Percentiles rank a stretch among this genome's conserved stretches.
phyloP scores from a whole-genome alignment of 305 asterid species.

The Rubia balearica region DNA sequence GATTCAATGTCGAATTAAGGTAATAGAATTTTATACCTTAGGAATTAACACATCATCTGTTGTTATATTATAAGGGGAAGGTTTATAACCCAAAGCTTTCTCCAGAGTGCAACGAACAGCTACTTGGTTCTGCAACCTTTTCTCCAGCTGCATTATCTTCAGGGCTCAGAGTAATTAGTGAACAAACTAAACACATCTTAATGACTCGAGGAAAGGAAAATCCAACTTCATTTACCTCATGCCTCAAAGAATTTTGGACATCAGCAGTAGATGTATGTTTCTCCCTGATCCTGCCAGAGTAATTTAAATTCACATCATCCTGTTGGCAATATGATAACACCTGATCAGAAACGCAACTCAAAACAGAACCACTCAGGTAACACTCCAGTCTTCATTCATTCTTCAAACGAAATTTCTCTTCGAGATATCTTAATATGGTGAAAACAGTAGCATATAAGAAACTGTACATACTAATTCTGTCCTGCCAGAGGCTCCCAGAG shows the following conservation, averaged over 20 bases:
- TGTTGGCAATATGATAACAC: conserved; percentile 18
- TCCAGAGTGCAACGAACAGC: conserved; percentile 81
- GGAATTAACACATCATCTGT: conserved; percentile 49
- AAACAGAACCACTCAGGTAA: too few species aligned
- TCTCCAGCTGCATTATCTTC: conserved; percentile 79
- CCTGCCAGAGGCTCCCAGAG: conserved; percentile 33
- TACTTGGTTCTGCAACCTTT: conserved; percentile 76
- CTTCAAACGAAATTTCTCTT: not conserved
- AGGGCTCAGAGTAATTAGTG: conserved; percentile 11
- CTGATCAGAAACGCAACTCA: not conserved
- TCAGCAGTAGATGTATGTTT: conserved; percentile 46
- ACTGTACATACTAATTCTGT: conserved; percentile 47
- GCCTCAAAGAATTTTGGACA: conserved; percentile 62
- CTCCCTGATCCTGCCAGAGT: conserved; percentile 32
- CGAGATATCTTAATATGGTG: conserved; percentile 5
- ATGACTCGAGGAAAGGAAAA: not conserved
- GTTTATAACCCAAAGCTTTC: conserved; percentile 69
- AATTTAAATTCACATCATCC: conserved; percentile 38
- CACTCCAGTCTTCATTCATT: not conserved
- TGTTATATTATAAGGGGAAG: conserved; percentile 35
- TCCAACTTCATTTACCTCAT: conserved; percentile 51
- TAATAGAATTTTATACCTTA: conserved; percentile 39
- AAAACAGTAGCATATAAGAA: conserved; percentile 11
- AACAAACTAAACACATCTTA: not conserved
- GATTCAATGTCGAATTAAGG: not conserved